Conservation (phyloP, 768 basidiomycete genomes). For the Trametes coccinea region DNA sequence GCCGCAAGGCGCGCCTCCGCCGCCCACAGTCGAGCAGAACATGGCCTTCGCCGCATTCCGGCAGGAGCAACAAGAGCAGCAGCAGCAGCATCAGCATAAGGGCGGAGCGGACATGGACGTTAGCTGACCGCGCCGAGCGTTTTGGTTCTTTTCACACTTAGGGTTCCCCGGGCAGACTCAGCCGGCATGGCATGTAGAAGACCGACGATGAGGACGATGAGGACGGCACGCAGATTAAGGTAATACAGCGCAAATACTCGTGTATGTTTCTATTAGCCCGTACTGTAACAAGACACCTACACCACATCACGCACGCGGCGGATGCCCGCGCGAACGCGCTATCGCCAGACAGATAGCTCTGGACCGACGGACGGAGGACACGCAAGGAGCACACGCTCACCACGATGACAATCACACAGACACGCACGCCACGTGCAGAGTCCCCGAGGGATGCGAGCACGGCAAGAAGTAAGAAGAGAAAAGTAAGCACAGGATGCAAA, state of each 20-base stretch:
- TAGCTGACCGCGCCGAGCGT: not conserved
- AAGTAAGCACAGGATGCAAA: no score
- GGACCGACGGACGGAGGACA: not conserved
- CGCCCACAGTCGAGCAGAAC: conserved; percentile 78
- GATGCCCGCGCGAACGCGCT: not conserved
- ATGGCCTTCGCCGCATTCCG: conserved; percentile 75
- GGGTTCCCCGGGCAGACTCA: no score
- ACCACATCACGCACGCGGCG: not conserved
- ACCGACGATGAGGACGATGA: not conserved
- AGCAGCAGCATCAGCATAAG: conserved; percentile 25
- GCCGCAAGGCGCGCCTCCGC: conserved; percentile 47
- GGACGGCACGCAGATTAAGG: not conserved
- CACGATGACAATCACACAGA: no score
- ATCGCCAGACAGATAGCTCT: no score
- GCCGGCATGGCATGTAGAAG: not conserved
- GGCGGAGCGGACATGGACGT: conserved; percentile 14
- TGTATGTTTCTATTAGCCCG: conserved; percentile 17
- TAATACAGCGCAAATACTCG: conserved; percentile 6
- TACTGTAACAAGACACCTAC: conserved; percentile 19
- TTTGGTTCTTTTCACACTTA: not conserved
- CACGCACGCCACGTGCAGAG: no score
- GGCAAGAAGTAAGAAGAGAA: no score
- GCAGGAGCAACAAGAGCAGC: conserved; percentile 18
- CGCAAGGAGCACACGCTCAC: not conserved
- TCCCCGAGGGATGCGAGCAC: no score